Percentiles rank a stretch among this genome's conserved stretches.
Evolutionary conservation across 768 basidiomycete genomes (phyloP).

Genomic region (Suillus sp.): DNA sequence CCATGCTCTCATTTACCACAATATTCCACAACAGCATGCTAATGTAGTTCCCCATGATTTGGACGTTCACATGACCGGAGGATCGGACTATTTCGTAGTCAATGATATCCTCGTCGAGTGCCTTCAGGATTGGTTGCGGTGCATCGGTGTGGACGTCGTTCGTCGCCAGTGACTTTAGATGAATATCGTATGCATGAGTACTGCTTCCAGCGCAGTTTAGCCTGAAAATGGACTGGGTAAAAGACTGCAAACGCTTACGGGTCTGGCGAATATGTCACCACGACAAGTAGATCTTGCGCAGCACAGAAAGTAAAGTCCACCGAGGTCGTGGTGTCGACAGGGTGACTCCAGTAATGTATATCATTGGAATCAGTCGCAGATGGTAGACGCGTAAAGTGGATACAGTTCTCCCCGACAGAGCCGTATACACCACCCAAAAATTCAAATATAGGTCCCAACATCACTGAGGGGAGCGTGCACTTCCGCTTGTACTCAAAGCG

Average conservation of each 20-base stretch:
- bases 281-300: constrained; percentile 53
- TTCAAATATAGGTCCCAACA: constrained; percentile 52
- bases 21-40: constrained; percentile 43
- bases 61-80: constrained; percentile 40
- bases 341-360: constrained; percentile 41
- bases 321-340: constrained; percentile 44
- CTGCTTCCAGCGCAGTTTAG: constrained; percentile 32
- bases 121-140: constrained; percentile 36
- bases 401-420: constrained; percentile 43
- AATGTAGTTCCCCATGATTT: constrained; percentile 48
- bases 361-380: background rate
- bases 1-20: constrained; percentile 22
- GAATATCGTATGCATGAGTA: constrained; percentile 44
- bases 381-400: constrained; percentile 42
- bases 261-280: constrained; percentile 44
- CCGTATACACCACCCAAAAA: constrained; percentile 54
- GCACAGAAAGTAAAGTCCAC: constrained; percentile 63
- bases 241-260: constrained; percentile 38
- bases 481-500: constrained; percentile 42
- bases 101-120: background rate
- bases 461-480: constrained; percentile 42
- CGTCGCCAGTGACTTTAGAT: constrained; percentile 50
- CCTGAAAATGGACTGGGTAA: constrained; percentile 5
- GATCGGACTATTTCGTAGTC: background rate
- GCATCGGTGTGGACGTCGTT: constrained; percentile 54